Base-by-base conservation (phyloP, 2,329 filamentous ascomycete genomes). In the Ilyonectria mors-panacis region DNA sequence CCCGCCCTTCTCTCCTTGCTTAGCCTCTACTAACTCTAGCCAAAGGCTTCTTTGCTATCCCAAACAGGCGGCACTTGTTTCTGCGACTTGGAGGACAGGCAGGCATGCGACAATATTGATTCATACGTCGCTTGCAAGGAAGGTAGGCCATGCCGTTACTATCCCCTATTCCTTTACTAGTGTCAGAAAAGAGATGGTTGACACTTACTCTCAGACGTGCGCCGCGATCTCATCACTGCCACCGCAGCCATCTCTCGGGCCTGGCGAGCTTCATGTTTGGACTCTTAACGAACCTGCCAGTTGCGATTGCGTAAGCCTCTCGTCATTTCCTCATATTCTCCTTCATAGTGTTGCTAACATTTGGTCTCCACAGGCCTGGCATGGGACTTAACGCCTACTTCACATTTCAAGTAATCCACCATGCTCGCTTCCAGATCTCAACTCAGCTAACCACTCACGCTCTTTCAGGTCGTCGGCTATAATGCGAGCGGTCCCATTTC, bases 221-320 rank as follows among this genome's bases (percentile, higher is more conserved):
- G 93, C 71, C 88, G 92, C 35, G 94, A 97, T 78, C 83, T 96
- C 19, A 90, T 96, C 64, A 97, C 94, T 1, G 92, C 93, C 4
- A 97, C 94, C 1, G 92, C 93, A n/a, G 93, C 93, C 10, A 88
- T 96, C 58, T 96, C 58, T 85, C 93, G 6, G 93, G 93, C 7
- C 84, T 96, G 65, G 88, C 92, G 1, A 92, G 91, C 26, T 91
- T 97, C 73, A 84, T 87, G 66, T 95, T 97, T 82, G 94, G 94
- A 4, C 86, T 95, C 21, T 85, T 95, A 59, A 94, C 94, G 30
- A 97, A 97, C 73, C 87, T 96, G 59, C 93, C 94, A 0, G 81
- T 82, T 53, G 81, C 81, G 6, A 76, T 83, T 48, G 81, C 79
- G 81, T 80, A 71, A 71, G 75, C 73, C 23, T 28, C n/a, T 35